These are phyloP conservation scores for Ophiostoma montium DNA, from an alignment of 2,329 filamentous ascomycete species.

Conservation along the genomic window DNA sequence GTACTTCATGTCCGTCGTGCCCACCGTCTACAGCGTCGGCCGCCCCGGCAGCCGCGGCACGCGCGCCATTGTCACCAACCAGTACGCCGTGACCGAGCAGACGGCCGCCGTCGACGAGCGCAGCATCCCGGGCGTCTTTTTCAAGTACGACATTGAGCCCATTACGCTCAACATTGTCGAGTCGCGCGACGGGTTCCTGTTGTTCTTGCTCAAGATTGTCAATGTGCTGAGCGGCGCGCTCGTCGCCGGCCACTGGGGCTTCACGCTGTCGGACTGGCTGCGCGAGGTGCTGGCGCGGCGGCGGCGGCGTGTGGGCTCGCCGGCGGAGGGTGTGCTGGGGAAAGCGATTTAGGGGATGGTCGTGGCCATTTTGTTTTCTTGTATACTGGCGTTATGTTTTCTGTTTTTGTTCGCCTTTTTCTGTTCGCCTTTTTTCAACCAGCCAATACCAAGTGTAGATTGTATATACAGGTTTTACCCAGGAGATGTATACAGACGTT, in stretches of 20 bases:
- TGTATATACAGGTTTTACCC: too few species aligned
- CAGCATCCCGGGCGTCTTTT: constrained; percentile 76
- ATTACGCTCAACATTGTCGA: constrained; percentile 79
- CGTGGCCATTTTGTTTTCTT: not conserved
- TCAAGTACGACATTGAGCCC: constrained; percentile 98
- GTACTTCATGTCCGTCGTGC: constrained; percentile 92
- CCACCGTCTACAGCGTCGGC: constrained; percentile 73
- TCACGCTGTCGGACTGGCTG: constrained; percentile 68
- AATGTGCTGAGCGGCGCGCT: constrained; percentile 86
- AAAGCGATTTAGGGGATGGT: constrained; percentile 7
- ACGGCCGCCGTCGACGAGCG: constrained; percentile 55
- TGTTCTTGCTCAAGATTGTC: constrained; percentile 66
- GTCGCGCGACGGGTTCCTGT: constrained; percentile 58
- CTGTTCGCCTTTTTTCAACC: too few species aligned
- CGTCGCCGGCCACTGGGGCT: constrained; percentile 88
- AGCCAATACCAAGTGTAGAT: too few species aligned
- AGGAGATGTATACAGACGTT: too few species aligned
- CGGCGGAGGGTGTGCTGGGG: constrained; percentile 34
- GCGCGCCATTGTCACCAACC: constrained; percentile 75
- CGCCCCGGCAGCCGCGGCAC: constrained; percentile 22
- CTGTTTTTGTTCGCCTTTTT: not conserved
- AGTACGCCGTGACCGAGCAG: constrained; percentile 94
- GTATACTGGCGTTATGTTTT: not conserved
- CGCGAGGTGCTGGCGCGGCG: constrained; percentile 38
- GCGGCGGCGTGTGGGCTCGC: constrained; percentile 24